A percentile compares a stretch with the other conserved stretches of the same genome.
These are phyloP conservation scores for Ganoderma sp. DNA, from an alignment of 1,284 basidiomycete genomes.

Conservation along the genomic window DNA sequence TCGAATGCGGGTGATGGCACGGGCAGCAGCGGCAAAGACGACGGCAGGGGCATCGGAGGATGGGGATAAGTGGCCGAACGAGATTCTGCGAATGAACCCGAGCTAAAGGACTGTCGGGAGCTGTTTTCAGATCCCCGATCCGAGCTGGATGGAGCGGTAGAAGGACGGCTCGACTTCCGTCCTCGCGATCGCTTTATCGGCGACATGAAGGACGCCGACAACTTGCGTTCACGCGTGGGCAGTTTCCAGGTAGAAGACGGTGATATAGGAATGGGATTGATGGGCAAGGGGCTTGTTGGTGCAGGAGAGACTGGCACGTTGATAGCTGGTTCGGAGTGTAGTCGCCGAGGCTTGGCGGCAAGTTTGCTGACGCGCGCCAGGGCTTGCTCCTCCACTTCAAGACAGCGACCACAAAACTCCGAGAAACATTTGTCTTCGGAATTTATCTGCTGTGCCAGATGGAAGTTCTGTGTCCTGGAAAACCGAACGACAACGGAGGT, in stretches of 20 bases:
- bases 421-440: conserved; percentile 35
- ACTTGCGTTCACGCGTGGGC: conserved; percentile 29
- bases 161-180: conserved; percentile 45
- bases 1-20: conserved; percentile 15
- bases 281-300: conserved; percentile 28
- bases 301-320: conserved; percentile 23
- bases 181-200: conserved; percentile 23
- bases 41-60: conserved; percentile 21
- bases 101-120: conserved; percentile 18
- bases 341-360: conserved; percentile 40
- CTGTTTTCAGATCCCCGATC: conserved; percentile 20
- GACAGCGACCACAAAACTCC: conserved; percentile 53
- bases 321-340: conserved; percentile 31
- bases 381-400: conserved; percentile 76
- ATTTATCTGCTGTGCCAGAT: conserved; percentile 32
- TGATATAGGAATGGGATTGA: conserved; percentile 29
- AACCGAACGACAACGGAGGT: conserved; percentile 75
- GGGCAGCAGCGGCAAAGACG: conserved; percentile 9
- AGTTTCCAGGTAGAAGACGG: conserved; percentile 31
- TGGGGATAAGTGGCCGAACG: conserved; percentile 25
- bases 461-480: conserved; percentile 35
- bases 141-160: conserved; percentile 48
- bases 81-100: conserved; percentile 15
- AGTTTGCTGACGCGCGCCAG: conserved; percentile 64
- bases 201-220: conserved; percentile 18